Evolutionary conservation across 768 basidiomycete genomes (phyloP).

Genomic region (Suillus americanus): DNA sequence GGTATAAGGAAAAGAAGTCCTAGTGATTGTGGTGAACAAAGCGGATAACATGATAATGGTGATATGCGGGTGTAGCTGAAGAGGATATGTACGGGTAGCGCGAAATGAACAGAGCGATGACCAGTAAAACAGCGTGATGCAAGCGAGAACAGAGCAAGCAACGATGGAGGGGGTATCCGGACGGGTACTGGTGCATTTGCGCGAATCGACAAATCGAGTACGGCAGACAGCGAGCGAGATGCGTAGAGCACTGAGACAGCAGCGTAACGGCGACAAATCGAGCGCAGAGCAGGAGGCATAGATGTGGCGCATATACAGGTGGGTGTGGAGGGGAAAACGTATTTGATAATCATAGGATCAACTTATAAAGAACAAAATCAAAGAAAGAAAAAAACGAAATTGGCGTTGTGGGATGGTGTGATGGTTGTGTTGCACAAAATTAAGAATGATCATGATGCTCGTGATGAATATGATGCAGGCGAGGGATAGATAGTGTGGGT

Average conservation of each 20-base stretch:
- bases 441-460: conserved; percentile 11
- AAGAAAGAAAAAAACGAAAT: conserved; percentile 6
- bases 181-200: conserved; percentile 1
- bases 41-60: not conserved
- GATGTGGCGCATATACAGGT: conserved; percentile 5
- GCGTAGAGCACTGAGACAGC: conserved; percentile 1
- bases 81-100: not conserved
- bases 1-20: not conserved
- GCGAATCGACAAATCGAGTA: conserved; percentile 3
- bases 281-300: conserved; percentile 1
- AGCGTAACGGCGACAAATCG: conserved; percentile 7
- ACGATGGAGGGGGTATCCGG: not conserved
- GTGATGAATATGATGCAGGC: conserved; percentile 9
- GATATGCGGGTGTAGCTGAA: not conserved
- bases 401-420: conserved; percentile 2
- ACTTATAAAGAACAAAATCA: conserved; percentile 9
- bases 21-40: not conserved
- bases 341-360: conserved; percentile 15
- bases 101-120: conserved; percentile 2
- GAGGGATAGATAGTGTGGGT: conserved; percentile 8
- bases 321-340: not conserved
- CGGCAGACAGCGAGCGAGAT: not conserved
- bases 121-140: conserved; percentile 6
- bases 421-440: conserved; percentile 9
- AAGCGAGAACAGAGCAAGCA: conserved; percentile 7